Evolutionary conservation across 139 green algal species (phyloP).

Genomic region (Pleodorina starrii): DNA sequence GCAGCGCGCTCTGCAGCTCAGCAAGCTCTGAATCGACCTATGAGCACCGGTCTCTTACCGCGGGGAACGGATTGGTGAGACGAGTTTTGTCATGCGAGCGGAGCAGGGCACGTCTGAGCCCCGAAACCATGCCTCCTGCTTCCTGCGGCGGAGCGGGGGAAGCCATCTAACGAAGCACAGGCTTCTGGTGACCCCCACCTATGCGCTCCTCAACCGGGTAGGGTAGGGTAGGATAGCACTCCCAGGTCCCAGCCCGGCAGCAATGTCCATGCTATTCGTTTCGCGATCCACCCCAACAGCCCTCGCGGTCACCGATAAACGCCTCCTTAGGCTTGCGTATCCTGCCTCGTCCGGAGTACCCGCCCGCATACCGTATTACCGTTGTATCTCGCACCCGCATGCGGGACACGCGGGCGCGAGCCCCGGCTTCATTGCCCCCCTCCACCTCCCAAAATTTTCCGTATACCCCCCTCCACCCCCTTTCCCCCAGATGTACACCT

Average conservation of each 20-base stretch:
- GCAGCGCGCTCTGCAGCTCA: background rate
- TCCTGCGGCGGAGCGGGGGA: too few species aligned
- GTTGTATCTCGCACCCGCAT: background rate
- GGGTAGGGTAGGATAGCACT: too few species aligned
- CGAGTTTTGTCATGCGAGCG: too few species aligned
- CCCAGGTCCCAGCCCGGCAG: too few species aligned
- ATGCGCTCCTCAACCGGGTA: background rate
- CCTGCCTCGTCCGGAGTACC: background rate
- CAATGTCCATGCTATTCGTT: too few species aligned
- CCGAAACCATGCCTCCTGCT: background rate
- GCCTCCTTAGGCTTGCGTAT: too few species aligned
- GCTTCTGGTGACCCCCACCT: background rate
- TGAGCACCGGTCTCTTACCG: background rate
- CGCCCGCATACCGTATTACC: background rate
- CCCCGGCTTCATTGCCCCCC: background rate
- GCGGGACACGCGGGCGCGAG: background rate
- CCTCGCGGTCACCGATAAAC: too few species aligned
- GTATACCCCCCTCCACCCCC: background rate
- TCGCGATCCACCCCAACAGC: too few species aligned
- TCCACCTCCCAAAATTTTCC: background rate
- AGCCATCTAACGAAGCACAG: background rate
- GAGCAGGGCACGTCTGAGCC: background rate
- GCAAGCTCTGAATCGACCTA: background rate
- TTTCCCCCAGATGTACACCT: conserved; percentile 22
- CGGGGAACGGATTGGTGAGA: conserved; percentile 27